Percentiles rank a stretch among this genome's conserved stretches.
Evolutionary conservation across 73 alveolate genomes (phyloP).

Genomic region (Stentor coeruleus): DNA sequence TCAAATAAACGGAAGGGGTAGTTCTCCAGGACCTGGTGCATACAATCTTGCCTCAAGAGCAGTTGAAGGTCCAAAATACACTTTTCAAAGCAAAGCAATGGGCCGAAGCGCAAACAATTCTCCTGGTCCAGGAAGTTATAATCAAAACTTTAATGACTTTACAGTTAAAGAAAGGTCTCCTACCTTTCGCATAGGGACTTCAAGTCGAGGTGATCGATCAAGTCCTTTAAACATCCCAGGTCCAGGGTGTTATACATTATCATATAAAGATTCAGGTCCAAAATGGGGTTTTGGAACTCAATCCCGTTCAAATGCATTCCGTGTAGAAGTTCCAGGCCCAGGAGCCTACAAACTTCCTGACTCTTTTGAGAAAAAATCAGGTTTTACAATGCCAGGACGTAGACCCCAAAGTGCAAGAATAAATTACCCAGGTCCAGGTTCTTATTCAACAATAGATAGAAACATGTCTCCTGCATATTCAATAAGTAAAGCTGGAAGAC

Average conservation of each 20-base stretch:
- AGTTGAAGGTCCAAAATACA: not conserved
- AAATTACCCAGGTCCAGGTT: not conserved
- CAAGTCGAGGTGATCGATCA: not conserved
- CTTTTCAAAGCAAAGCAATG: not conserved
- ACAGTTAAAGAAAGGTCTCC: not conserved
- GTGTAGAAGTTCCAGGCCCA: conserved; percentile 15
- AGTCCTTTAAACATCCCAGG: not conserved
- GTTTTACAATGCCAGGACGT: too few species aligned
- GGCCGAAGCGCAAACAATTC: not conserved
- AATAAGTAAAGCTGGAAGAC: not conserved
- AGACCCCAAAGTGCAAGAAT: not conserved
- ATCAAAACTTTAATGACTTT: not conserved
- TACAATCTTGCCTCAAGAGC: not conserved
- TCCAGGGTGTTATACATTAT: not conserved
- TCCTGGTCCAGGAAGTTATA: conserved; percentile 20
- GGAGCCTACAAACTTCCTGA: not conserved
- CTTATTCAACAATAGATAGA: not conserved
- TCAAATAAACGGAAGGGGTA: not conserved
- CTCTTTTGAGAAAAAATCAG: too few species aligned
- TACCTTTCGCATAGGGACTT: not conserved
- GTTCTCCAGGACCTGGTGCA: conserved; percentile 25
- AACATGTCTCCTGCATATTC: not conserved
- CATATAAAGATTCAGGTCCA: not conserved
- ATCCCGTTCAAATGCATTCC: not conserved
- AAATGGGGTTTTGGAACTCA: not conserved